These are phyloP conservation scores for Syncephalis fuscata DNA, from an alignment of 371 early-diverging fungal genomes.

Conservation along the genomic window DNA sequence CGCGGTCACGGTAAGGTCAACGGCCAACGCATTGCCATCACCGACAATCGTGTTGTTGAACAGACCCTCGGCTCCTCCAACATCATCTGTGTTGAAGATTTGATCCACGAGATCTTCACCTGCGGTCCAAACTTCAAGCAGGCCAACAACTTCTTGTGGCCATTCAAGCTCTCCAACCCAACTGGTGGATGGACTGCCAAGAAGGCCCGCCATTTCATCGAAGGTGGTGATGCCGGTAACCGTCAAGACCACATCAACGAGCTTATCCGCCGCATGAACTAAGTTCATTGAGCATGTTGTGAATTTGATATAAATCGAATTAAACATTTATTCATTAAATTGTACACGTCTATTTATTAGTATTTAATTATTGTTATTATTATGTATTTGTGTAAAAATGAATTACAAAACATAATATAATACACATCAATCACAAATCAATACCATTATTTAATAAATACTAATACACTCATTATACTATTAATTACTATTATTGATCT, in stretches of 20 bases:
- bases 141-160: slow-evolving; percentile 98
- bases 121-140: slow-evolving; percentile 95
- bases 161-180: slow-evolving; percentile 98
- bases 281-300: no score
- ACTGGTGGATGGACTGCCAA: slow-evolving; percentile 90
- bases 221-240: slow-evolving; percentile 97
- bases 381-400: no score
- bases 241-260: slow-evolving; percentile 91
- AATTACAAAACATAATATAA: no score
- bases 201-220: slow-evolving; percentile 94
- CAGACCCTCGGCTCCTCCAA: slow-evolving; percentile 86
- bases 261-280: slow-evolving; percentile 93
- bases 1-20: slow-evolving; percentile 97
- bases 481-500: no score
- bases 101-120: slow-evolving; percentile 98
- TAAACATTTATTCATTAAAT: no score
- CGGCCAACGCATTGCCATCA: slow-evolving; percentile 91
- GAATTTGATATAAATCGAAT: no score
- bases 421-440: no score
- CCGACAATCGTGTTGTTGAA: slow-evolving; percentile 94
- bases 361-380: no score
- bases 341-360: no score
- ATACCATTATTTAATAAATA: no score
- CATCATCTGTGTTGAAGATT: slow-evolving; percentile 97
- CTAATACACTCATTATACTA: no score